Evolutionary conservation across 805 yeast genomes (phyloP).

Genomic region (Candida oleophila): DNA sequence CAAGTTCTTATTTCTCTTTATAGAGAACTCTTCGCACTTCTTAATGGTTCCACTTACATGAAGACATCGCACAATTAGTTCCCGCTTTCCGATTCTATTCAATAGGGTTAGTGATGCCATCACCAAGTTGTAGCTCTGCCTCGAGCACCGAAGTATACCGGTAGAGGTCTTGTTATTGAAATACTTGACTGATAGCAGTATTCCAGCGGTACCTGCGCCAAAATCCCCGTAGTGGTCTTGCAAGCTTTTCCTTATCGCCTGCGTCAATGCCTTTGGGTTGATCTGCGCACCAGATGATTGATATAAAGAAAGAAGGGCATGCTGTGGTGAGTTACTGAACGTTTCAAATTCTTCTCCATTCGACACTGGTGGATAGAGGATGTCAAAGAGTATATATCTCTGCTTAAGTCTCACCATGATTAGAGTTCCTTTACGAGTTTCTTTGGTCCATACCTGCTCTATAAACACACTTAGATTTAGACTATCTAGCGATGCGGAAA

Average conservation of each 20-base stretch:
- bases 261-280: constrained; percentile 48
- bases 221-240: constrained; percentile 73
- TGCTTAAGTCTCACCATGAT: constrained; percentile 91
- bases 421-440: no score
- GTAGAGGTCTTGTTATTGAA: constrained; percentile 79
- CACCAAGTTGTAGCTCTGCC: constrained; percentile 61
- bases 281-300: constrained; percentile 49
- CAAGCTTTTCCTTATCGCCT: constrained; percentile 54
- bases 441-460: no score
- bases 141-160: constrained; percentile 76
- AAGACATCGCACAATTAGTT: constrained; percentile 56
- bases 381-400: constrained; percentile 78
- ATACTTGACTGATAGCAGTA: constrained; percentile 67
- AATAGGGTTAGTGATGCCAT: constrained; percentile 67
- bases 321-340: constrained; percentile 30
- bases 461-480: no score
- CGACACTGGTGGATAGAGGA: constrained; percentile 57
- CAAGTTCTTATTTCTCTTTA: constrained; percentile 42
- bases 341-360: constrained; percentile 13
- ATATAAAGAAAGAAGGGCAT: constrained; percentile 48
- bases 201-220: constrained; percentile 65
- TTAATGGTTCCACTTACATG: constrained; percentile 86
- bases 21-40: constrained; percentile 73
- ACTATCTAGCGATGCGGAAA: neutral
- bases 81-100: constrained; percentile 46